These are phyloP conservation scores for Melaleuca quinquenervia DNA, from an alignment of 345 rosid species.

Conservation along the genomic window DNA sequence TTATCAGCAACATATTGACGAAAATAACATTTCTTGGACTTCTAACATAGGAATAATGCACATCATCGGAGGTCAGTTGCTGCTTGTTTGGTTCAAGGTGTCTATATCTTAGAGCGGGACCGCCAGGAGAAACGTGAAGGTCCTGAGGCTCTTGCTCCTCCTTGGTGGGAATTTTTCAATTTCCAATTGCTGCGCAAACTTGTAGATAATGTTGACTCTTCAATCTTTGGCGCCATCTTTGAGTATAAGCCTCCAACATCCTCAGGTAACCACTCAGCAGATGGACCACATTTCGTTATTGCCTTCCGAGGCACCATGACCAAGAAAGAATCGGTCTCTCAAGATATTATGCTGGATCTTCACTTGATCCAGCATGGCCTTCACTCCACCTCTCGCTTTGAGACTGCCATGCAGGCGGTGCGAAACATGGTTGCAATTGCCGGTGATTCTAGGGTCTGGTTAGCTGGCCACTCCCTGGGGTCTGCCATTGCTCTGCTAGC, in stretches of 20 bases:
- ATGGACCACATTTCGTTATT: slow-evolving; percentile 48
- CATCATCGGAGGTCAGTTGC: slow-evolving; percentile 53
- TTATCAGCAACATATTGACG: background rate
- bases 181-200: slow-evolving; percentile 44
- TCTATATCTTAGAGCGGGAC: slow-evolving; percentile 62
- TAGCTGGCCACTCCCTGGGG: slow-evolving; percentile 89
- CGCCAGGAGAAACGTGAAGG: slow-evolving; percentile 64
- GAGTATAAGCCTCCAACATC: slow-evolving; percentile 40
- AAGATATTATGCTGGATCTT: slow-evolving; percentile 57
- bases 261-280: slow-evolving; percentile 8
- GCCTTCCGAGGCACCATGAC: slow-evolving; percentile 75
- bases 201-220: slow-evolving; percentile 59
- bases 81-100: slow-evolving; percentile 74
- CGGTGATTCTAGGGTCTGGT: slow-evolving; percentile 58
- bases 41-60: slow-evolving; percentile 44
- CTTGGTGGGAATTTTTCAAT: slow-evolving; percentile 80
- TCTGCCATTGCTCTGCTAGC: slow-evolving; percentile 72
- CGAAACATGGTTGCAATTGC: slow-evolving; percentile 47
- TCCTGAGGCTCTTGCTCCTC: slow-evolving; percentile 48
- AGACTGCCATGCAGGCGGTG: slow-evolving; percentile 64
- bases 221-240: slow-evolving; percentile 73
- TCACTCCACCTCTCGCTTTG: slow-evolving; percentile 55
- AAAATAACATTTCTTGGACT: background rate
- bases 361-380: slow-evolving; percentile 49
- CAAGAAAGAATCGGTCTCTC: slow-evolving; percentile 44